Base-by-base conservation (phyloP, 2,329 filamentous ascomycete genomes). In the Curvularia sp. region DNA sequence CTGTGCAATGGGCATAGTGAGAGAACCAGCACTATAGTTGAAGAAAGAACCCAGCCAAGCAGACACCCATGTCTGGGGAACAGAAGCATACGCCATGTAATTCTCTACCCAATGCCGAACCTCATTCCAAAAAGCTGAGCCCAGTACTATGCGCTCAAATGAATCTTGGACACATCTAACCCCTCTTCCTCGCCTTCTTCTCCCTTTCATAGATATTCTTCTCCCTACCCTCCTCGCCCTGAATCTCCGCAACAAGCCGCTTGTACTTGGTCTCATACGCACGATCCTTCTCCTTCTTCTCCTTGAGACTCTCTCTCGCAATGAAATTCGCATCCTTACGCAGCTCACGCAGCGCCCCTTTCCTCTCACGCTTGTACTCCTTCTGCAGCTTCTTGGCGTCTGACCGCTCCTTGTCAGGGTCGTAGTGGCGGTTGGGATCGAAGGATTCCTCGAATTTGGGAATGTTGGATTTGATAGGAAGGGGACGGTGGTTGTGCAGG, bases 181-280 rank as follows among this genome's bases (percentile, higher is more conserved):
- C 23, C 48, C 60, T 59, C 67, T 92, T 92, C 77, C 93, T 85
- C 75, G 83, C 83, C 75, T 86, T 84, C 83, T 88, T 95, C 83
- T 96, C 92, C 70, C 89, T 85, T 80, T 96, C 93, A 84, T 98
- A 98, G 48, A 85, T 86, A 79, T 98, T 98, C 42, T 87, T 84
- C 78, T 95, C 93, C 57, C 84, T 82, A 1, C 94, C 94, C 78
- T 97, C 95, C 80, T 97, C 90, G 67, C 90, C 92, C 80, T 99
- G 94, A 70, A 99, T 97, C 84, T 97, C 93, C 9, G 93, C 91
- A 68, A 98, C 87, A 60, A 99, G 83, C 65, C 90, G 87, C 83
- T 90, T 91, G 82, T 94, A 96, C 85, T 98, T 98, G 83, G 91
- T 91, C 83, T 98, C 94, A 83, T 99, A 98, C 65, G 91, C 93